Conservation (phyloP, 169 alveolate species). For the Plasmodium fragile region DNA sequence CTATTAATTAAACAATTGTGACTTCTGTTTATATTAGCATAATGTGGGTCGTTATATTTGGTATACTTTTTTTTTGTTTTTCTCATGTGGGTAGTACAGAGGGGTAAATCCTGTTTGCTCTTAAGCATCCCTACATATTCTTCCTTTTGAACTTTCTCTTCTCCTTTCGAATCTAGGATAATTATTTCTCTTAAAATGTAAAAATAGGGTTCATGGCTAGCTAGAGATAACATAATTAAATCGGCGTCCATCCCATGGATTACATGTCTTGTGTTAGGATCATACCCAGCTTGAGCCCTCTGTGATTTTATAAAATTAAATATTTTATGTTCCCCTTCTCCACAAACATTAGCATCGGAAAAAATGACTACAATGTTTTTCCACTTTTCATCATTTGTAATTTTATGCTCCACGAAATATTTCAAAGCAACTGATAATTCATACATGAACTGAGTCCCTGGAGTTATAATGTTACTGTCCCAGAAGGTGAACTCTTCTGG, state of each 20-base stretch:
- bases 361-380: slow-evolving; percentile 92
- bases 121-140: slow-evolving; percentile 55
- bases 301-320: slow-evolving; percentile 95
- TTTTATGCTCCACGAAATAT: slow-evolving; percentile 92
- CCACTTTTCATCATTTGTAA: slow-evolving; percentile 93
- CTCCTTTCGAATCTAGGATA: slow-evolving; percentile 74
- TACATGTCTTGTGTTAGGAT: slow-evolving; percentile 97
- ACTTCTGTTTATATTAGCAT: slow-evolving; percentile 41
- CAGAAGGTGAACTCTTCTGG: slow-evolving; percentile 81
- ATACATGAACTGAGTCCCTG: slow-evolving; percentile 99
- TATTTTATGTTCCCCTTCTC: slow-evolving; percentile 99
- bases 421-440: slow-evolving; percentile 87
- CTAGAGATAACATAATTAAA: slow-evolving; percentile 96
- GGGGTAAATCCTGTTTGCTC: slow-evolving; percentile 77
- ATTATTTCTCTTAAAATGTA: slow-evolving; percentile 95
- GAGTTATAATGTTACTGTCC: slow-evolving; percentile 99
- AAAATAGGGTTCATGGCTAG: slow-evolving; percentile 97
- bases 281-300: slow-evolving; percentile 84
- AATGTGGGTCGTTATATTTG: slow-evolving; percentile 72
- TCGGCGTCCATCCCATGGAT: slow-evolving; percentile 99
- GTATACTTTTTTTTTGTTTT: slow-evolving; percentile 9
- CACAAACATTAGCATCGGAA: slow-evolving; percentile 98
- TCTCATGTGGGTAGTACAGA: slow-evolving; percentile 38
- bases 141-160: slow-evolving; percentile 40
- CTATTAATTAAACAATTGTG: background rate